Base-by-base conservation (phyloP, 2,329 filamentous ascomycete species). In the Penicillium sumatraense region DNA sequence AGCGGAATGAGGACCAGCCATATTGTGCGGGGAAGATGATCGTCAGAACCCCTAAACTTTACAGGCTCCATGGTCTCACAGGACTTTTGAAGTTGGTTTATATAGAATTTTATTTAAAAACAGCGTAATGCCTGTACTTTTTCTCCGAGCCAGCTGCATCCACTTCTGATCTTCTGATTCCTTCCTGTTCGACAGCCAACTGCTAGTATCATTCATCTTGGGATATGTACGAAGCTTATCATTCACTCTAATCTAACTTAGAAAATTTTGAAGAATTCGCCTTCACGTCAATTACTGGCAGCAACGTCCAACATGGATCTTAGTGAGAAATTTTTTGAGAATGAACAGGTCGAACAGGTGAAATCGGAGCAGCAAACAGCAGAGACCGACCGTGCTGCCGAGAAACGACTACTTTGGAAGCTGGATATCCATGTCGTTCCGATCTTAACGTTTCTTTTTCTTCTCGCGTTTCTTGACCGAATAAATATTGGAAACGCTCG, bases 401-500 rank as follows among this genome's bases (percentile, higher is more conserved):
- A 82, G 57, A 79, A 75, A 38, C 77, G 73, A 53, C 64, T 82
- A 13, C 60, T 82, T 7, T 67, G 76, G 42, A 83, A 83, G 67
- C 72, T 75, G 47, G 81, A 83, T 58, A 55, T 80, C 13, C 72
- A 76, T 42, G 71, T 83, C 23, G 66, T 83, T 6, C 81, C 81
- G 0, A 75, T 79, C 14, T 66, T 83, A 9, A 78, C 73, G 52
- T 51, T 80, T 5, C 65, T 83, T 1, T 80, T 76, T 56, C 64
- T 79, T 13, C 68, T 78, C 33, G 72, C 75, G 2, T 80, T 80
- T 51, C 65, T 81, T 8, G 78, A 81, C 57, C 71, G 78, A n/a
- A 74, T 76, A 63, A 78, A 78, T 57, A 80, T 81, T 50, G 78
- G 77, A 24, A 81, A 81, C 65, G 79, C 78, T 1, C 71, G 78